Evolutionary conservation across 2,329 filamentous ascomycete genomes (phyloP).

Genomic region (Sphaceloma murrayae): DNA sequence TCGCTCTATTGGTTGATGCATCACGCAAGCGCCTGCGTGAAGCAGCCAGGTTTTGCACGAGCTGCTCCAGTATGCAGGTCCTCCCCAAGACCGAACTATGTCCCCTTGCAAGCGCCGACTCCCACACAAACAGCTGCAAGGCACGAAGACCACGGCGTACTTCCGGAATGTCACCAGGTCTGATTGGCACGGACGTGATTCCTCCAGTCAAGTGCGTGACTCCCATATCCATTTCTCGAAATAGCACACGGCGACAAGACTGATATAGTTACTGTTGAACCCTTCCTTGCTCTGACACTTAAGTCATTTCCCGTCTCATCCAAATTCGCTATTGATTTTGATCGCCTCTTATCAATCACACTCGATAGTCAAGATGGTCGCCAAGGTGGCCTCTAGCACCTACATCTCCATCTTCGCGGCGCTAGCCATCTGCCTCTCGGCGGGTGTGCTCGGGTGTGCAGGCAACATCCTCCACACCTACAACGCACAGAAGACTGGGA

Average conservation of each 20-base stretch:
- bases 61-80: constrained; percentile 1
- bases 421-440: constrained; percentile 28
- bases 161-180: background rate
- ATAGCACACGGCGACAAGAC: constrained; percentile 2
- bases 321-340: background rate
- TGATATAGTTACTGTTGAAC: constrained; percentile 8
- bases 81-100: background rate
- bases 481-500: constrained; percentile 34
- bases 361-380: constrained; percentile 1
- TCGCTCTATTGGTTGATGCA: background rate
- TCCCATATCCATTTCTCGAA: constrained; percentile 1
- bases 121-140: constrained; percentile 7
- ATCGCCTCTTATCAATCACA: background rate
- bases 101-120: constrained; percentile 1
- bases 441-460: constrained; percentile 36
- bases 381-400: constrained; percentile 10
- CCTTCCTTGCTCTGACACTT: background rate
- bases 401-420: constrained; percentile 9
- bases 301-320: background rate
- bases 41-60: background rate
- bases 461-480: constrained; percentile 36
- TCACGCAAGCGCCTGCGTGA: background rate
- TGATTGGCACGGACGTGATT: background rate
- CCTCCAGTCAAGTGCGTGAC: constrained; percentile 5
- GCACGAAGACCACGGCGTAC: background rate